Conservation (phyloP, 2,329 filamentous ascomycete genomes). For the Corinectria fuckeliana region DNA sequence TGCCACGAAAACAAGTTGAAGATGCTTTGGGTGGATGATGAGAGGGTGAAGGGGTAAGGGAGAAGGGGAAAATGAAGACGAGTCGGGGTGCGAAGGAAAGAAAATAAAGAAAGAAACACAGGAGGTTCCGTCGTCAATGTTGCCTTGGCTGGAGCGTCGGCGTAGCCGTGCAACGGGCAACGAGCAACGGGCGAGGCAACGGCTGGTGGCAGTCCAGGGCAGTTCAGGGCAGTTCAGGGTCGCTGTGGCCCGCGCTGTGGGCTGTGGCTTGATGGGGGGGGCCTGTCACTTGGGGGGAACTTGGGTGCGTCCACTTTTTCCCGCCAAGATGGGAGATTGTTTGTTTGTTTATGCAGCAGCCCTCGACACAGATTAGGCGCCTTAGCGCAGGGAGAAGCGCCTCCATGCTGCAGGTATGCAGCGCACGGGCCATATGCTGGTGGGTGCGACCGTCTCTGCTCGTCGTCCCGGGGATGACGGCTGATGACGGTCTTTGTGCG, state of each 20-base stretch:
- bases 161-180: constrained; percentile 41
- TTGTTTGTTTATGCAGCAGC: constrained; percentile 44
- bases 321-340: constrained; percentile 39
- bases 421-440: constrained; percentile 33
- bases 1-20: not conserved
- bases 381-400: constrained; percentile 29
- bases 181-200: constrained; percentile 39
- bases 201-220: too few relatives aligned
- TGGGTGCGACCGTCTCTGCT: constrained; percentile 18
- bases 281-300: constrained; percentile 13
- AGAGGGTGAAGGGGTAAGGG: not conserved
- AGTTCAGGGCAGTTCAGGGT: constrained; percentile 13
- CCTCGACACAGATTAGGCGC: constrained; percentile 32
- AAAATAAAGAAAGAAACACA: constrained; percentile 23
- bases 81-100: constrained; percentile 10
- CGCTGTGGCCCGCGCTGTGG: too few relatives aligned
- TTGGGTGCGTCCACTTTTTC: constrained; percentile 30
- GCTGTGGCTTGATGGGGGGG: constrained; percentile 31
- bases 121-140: constrained; percentile 15
- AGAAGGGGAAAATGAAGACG: not conserved
- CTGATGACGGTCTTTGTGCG: constrained; percentile 31
- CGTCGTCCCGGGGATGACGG: constrained; percentile 45
- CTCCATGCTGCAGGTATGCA: constrained; percentile 24
- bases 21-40: not conserved
- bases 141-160: constrained; percentile 17